These are phyloP conservation scores for Terfezia boudieri DNA, from an alignment of 495 filamentous ascomycete genomes.

Conservation along the genomic window DNA sequence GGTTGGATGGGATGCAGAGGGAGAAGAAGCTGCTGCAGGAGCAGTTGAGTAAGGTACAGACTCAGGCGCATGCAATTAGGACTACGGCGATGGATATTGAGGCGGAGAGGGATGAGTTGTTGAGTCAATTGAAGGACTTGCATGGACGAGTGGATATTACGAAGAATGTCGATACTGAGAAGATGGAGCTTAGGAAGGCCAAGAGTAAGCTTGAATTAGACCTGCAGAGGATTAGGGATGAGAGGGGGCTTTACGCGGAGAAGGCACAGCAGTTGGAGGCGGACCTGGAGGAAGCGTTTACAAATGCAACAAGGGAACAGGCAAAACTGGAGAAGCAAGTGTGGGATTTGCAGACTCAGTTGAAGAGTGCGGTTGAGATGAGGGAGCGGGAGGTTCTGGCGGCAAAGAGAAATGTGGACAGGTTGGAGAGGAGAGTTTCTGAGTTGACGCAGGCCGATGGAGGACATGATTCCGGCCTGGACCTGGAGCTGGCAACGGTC, in stretches of 20 bases:
- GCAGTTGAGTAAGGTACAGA: slow-evolving; percentile 35
- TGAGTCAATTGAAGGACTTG: slow-evolving; percentile 27
- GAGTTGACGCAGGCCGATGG: slow-evolving; percentile 20
- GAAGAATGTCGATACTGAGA: slow-evolving; percentile 32
- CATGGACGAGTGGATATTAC: slow-evolving; percentile 26
- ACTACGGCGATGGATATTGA: slow-evolving; percentile 30
- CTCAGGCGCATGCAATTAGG: slow-evolving; percentile 36
- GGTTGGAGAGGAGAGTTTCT: slow-evolving; percentile 18
- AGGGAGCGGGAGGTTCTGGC: slow-evolving; percentile 32
- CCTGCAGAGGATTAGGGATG: slow-evolving; percentile 29
- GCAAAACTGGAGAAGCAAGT: slow-evolving; percentile 19
- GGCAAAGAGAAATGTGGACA: slow-evolving; percentile 21
- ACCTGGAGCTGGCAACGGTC: slow-evolving; percentile 12
- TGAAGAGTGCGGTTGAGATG: slow-evolving; percentile 17
- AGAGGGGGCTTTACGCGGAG: slow-evolving; percentile 26
- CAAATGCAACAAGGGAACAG: slow-evolving; percentile 15
- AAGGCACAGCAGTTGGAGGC: slow-evolving; percentile 23
- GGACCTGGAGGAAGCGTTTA: slow-evolving; percentile 20
- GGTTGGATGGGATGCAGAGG: slow-evolving; percentile 15
- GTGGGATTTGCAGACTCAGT: slow-evolving; percentile 15
- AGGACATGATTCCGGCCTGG: slow-evolving; percentile 15
- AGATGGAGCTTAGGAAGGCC: slow-evolving; percentile 31
- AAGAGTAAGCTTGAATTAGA: slow-evolving; percentile 33
- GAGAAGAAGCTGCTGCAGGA: slow-evolving; percentile 39
- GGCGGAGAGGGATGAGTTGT: slow-evolving; percentile 41